Evolutionary conservation across 1,139 yeast species (phyloP).

Genomic region (Zygoascus sp.): DNA sequence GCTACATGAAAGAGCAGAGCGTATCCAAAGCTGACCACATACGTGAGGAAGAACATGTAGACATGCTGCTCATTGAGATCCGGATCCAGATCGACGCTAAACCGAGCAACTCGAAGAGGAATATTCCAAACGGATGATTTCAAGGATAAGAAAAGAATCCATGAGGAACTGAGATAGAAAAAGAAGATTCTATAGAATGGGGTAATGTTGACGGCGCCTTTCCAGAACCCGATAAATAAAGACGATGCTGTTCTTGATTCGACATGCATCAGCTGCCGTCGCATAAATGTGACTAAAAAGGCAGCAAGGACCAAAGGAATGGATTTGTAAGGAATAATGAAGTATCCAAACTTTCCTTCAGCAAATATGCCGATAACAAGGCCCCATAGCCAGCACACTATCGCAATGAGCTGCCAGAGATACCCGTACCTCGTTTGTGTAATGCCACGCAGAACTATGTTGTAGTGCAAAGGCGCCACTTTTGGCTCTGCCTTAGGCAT

Average conservation of each 20-base stretch:
- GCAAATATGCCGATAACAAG: constrained; percentile 19
- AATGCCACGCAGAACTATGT: constrained; percentile 26
- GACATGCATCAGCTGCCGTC: constrained; percentile 27
- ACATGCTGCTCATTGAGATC: constrained; percentile 60
- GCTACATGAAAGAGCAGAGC: constrained; percentile 51
- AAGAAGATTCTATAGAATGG: constrained; percentile 6
- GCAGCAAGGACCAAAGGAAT: constrained; percentile 23
- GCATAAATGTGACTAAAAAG: constrained; percentile 28
- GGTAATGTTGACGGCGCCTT: constrained; percentile 1
- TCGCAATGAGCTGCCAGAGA: constrained; percentile 24
- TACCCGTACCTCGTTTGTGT: constrained; percentile 31
- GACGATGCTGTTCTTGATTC: constrained; percentile 6
- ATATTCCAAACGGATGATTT: constrained; percentile 7
- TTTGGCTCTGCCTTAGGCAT: constrained; percentile 3
- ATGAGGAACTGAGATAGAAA: constrained; percentile 7
- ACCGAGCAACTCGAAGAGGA: constrained; percentile 6
- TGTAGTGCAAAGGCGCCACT: constrained; percentile 25
- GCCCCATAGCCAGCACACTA: constrained; percentile 21
- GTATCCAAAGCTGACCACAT: constrained; percentile 33
- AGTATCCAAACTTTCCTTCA: constrained; percentile 16
- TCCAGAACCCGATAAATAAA: constrained; percentile 9
- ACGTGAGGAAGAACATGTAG: constrained; percentile 42
- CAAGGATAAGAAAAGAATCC: constrained; percentile 8
- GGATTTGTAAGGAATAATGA: constrained; percentile 27
- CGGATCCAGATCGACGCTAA: constrained; percentile 32